Conservation (phyloP, 1,284 basidiomycete genomes). For the Retiboletus flavoniger region DNA sequence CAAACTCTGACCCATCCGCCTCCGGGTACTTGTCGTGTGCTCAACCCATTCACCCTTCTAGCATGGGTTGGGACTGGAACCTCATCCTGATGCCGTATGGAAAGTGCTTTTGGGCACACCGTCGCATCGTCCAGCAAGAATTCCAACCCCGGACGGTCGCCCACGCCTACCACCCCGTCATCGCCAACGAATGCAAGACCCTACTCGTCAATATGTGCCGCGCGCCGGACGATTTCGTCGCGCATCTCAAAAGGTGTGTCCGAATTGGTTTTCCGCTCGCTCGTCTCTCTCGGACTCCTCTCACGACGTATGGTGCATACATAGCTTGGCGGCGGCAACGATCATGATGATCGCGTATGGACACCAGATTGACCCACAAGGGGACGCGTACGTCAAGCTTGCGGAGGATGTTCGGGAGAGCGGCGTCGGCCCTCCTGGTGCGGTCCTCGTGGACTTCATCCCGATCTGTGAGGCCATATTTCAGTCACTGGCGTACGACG, state of each 20-base stretch:
- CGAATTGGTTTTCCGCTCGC: no score
- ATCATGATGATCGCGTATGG: not conserved
- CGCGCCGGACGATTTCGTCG: not conserved
- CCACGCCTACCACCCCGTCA: not conserved
- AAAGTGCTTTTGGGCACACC: not conserved
- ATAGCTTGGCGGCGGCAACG: not conserved
- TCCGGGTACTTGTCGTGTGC: not conserved
- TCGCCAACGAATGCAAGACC: not conserved
- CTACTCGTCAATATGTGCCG: not conserved
- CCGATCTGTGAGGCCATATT: not conserved
- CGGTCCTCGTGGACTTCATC: not conserved
- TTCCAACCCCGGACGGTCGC: not conserved
- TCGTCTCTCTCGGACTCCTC: no score
- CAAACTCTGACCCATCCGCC: not conserved
- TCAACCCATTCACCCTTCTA: not conserved
- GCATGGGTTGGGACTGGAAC: not conserved
- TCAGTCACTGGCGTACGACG: not conserved
- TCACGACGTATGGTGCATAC: no score
- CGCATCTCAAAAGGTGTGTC: not conserved
- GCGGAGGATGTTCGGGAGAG: not conserved
- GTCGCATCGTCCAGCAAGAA: conserved; percentile 1
- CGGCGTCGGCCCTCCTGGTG: not conserved
- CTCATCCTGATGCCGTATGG: not conserved
- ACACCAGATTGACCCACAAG: not conserved
- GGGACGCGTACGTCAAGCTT: not conserved